Base-by-base conservation (phyloP, 2,329 filamentous ascomycete genomes). In the Furcasterigmium sp. region DNA sequence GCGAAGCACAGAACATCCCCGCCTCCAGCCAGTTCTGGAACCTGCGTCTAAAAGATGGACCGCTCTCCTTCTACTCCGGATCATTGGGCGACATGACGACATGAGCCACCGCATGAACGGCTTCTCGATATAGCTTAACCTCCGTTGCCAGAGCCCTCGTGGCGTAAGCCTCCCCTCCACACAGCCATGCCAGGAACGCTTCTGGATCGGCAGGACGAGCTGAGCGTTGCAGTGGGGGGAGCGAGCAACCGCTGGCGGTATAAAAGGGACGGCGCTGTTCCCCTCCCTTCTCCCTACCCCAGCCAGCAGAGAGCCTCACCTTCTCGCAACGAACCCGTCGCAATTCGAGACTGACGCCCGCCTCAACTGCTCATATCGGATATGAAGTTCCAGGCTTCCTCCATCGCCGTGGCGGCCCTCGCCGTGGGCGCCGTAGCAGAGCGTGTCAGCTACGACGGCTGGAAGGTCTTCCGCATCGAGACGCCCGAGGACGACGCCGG, bases 381-480 rank as follows among this genome's bases (percentile, higher is more conserved):
- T 17, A 40, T 40, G 38, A 30, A 32, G 38, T 40, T 40, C 26
- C 38, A 32, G 15, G 29, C 38, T 3, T 25, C 26, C 11, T 32
- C 38, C 13, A n/a, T 38, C 36, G 38, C 38, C 14, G 26, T 40
- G 10, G 32, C 32, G 14, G 32, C 32, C n/a, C 30, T 49, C 14
- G 42, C 39, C 21, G 37, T 39, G 1, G 44, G 41, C 6, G 39
- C 42, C 32, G 18, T 46, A 3, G 30, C 46, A 4, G 44, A 46
- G 26, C 39, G 35, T 14, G 55, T 66, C 5, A 63, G 62, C 0
- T 74, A 73, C 44, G 56, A 66, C 42, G 68, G 69, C 4, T 68
- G 66, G 57, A 68, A 70, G 48, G 68, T 69, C n/a, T 63, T 67
- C 41, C 66, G 68, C 17, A 44, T 60, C 18, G 50, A 57, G 10